phyloP scores from a whole-genome alignment of 495 filamentous ascomycete genomes.

The Neurospora terricola region DNA sequence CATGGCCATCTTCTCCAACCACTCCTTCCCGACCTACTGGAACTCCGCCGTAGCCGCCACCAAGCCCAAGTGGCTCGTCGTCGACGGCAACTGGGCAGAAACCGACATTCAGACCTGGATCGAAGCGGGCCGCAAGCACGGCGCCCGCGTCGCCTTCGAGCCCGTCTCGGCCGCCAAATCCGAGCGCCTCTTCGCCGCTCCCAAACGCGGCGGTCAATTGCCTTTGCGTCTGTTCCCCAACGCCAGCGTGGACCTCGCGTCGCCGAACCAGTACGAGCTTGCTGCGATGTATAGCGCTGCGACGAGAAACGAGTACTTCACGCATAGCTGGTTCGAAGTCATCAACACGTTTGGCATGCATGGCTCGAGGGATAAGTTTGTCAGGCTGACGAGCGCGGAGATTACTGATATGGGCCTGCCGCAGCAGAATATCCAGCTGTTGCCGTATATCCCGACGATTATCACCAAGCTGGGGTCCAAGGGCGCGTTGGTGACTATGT shows the following conservation, averaged over 20 bases:
- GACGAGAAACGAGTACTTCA: conserved; percentile 52
- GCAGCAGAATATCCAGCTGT: conserved; percentile 71
- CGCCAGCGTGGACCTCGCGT: conserved; percentile 54
- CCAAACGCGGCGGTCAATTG: conserved; percentile 12
- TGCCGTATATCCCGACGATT: conserved; percentile 74
- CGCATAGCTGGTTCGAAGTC: conserved; percentile 64
- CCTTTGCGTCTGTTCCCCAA: conserved; percentile 48
- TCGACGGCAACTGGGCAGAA: conserved; percentile 76
- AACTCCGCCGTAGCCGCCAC: conserved; percentile 43
- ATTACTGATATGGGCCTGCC: conserved; percentile 76
- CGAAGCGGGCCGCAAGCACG: conserved; percentile 38
- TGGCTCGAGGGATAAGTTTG: conserved; percentile 50
- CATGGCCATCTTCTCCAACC: conserved; percentile 70
- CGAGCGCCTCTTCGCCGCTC: conserved; percentile 49
- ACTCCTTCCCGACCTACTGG: conserved; percentile 45
- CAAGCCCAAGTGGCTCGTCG: conserved; percentile 61
- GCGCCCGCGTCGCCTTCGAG: conserved; percentile 65
- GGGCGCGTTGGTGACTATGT: conserved; percentile 68
- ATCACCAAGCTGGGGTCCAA: conserved; percentile 72
- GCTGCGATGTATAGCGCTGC: conserved; percentile 62
- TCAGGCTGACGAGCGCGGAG: conserved; percentile 43
- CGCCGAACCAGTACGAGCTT: conserved; percentile 78
- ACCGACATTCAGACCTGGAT: conserved; percentile 54
- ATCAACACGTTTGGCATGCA: conserved; percentile 66
- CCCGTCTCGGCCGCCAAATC: conserved; percentile 82